Conservation (phyloP, 345 rosid species). For the Firmiana major region DNA sequence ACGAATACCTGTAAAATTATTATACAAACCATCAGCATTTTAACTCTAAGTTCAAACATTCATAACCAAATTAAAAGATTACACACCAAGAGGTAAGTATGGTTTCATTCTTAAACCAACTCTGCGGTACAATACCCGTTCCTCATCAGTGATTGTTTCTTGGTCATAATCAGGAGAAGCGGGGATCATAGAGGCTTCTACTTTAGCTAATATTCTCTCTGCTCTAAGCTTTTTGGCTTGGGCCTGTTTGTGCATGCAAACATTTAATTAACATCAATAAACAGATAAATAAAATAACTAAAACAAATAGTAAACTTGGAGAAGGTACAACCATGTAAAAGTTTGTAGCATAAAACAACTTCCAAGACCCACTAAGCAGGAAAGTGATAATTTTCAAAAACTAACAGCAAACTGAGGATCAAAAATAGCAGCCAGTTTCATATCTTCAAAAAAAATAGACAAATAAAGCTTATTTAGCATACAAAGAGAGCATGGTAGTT, state of each 20-base stretch:
- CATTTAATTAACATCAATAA: background rate
- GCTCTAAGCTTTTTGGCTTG: conserved; percentile 89
- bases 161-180: conserved; percentile 96
- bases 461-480: background rate
- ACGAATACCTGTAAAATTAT: conserved; percentile 68
- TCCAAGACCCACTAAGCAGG: conserved; percentile 2
- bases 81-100: conserved; percentile 85
- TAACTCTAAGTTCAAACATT: conserved; percentile 4
- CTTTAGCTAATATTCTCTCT: conserved; percentile 72
- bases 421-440: background rate
- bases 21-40: conserved; percentile 19
- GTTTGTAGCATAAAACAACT: background rate
- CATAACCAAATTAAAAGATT: conserved; percentile 11
- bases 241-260: conserved; percentile 48
- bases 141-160: conserved; percentile 95
- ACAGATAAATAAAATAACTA: conserved; percentile 5
- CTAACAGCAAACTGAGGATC: background rate
- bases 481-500: background rate
- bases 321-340: background rate
- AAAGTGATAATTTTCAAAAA: background rate
- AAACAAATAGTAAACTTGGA: background rate
- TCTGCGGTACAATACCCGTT: conserved; percentile 79
- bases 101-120: conserved; percentile 95
- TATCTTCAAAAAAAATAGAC: background rate
- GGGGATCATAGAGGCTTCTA: conserved; percentile 94